Conservation (phyloP, 805 yeast species). For the Yarrowia sp. region DNA sequence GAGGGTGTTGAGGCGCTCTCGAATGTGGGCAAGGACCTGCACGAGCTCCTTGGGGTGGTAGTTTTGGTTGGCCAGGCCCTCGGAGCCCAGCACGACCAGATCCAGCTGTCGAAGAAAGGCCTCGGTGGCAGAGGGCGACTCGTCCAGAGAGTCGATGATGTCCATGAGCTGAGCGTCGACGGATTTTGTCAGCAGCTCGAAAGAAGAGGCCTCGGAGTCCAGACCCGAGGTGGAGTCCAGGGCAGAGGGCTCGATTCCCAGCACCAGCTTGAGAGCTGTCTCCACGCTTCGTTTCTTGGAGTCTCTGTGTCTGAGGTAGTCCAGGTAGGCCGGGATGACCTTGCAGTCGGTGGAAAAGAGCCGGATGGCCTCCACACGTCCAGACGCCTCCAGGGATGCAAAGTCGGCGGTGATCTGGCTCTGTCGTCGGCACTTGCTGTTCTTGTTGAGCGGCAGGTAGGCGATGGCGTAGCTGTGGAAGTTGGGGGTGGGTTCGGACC, state of each 20-base stretch:
- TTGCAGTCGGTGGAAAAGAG: constrained; percentile 35
- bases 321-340: constrained; percentile 35
- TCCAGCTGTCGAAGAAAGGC: constrained; percentile 26
- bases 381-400: constrained; percentile 33
- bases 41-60: constrained; percentile 38
- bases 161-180: constrained; percentile 32
- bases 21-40: constrained; percentile 5
- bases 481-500: constrained; percentile 30
- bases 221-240: constrained; percentile 8
- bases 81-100: constrained; percentile 33
- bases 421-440: constrained; percentile 33
- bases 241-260: constrained; percentile 31
- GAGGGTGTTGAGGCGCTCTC: constrained; percentile 13
- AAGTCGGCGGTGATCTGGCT: constrained; percentile 28
- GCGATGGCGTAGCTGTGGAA: constrained; percentile 35
- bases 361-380: constrained; percentile 28
- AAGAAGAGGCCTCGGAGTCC: constrained; percentile 18
- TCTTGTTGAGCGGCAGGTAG: constrained; percentile 29
- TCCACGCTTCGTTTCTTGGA: constrained; percentile 29
- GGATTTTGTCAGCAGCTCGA: constrained; percentile 20
- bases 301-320: constrained; percentile 19
- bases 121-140: constrained; percentile 20
- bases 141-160: constrained; percentile 26
- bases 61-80: constrained; percentile 34
- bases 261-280: constrained; percentile 30